Percentiles rank a stretch among this genome's conserved stretches.
Evolutionary conservation across 768 basidiomycete species (phyloP).

Genomic region (Mrakia blollopis): DNA sequence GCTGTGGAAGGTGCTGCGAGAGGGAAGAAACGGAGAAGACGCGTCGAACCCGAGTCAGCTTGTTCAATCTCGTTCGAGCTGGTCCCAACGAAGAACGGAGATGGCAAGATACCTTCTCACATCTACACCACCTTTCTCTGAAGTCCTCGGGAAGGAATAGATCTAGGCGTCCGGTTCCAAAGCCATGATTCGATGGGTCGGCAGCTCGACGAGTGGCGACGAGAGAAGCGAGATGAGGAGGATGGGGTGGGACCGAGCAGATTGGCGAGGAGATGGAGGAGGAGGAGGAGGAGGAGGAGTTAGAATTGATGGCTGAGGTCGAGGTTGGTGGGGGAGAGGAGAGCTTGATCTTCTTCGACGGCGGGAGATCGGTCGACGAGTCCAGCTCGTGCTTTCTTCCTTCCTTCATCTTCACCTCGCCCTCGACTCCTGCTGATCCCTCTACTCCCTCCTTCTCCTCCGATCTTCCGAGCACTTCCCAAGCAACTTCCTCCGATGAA

Average conservation of each 20-base stretch:
- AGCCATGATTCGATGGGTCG: conserved; percentile 13
- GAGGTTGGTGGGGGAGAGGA: too few relatives aligned
- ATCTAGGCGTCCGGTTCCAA: conserved; percentile 15
- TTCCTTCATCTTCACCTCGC: not conserved
- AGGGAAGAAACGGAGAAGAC: not conserved
- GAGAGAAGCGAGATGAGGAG: not conserved
- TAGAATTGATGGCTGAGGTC: too few relatives aligned
- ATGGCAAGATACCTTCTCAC: conserved; percentile 31
- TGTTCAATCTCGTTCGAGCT: not conserved
- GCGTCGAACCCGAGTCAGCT: not conserved
- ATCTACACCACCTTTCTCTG: conserved; percentile 35
- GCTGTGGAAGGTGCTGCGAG: conserved; percentile 10
- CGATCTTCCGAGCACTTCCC: not conserved
- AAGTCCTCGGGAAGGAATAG: conserved; percentile 36
- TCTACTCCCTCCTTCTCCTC: not conserved
- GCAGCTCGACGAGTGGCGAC: not conserved
- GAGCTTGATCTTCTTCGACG: not conserved
- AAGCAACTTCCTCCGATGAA: not conserved
- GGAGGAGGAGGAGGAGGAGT: not conserved
- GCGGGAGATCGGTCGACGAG: too few relatives aligned
- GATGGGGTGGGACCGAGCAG: not conserved
- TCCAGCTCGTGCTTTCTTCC: conserved; percentile 1
- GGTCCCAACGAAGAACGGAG: not conserved
- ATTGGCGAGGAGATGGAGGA: not conserved
- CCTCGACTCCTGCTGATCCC: not conserved